These are phyloP conservation scores for Ganoderma sinense DNA, from an alignment of 1,284 basidiomycete species.

Conservation along the genomic window DNA sequence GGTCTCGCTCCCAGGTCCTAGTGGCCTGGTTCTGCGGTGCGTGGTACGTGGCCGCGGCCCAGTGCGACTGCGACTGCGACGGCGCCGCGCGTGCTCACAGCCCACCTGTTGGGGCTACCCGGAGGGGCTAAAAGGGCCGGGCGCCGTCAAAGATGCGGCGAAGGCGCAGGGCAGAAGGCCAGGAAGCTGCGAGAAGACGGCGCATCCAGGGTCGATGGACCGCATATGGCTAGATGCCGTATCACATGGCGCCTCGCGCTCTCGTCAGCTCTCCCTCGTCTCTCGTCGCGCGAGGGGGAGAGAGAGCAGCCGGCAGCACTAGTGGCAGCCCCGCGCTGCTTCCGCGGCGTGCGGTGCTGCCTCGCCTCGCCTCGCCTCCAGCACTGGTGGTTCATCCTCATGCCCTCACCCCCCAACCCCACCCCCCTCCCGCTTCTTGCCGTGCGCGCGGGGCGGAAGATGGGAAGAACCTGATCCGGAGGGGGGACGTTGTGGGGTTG, in stretches of 20 bases:
- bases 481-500: too few relatives aligned
- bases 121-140: background rate
- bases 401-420: too few relatives aligned
- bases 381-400: too few relatives aligned
- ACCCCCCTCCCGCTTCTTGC: too few relatives aligned
- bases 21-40: background rate
- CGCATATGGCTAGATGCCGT: slow-evolving; percentile 4
- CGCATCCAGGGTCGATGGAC: background rate
- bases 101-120: background rate
- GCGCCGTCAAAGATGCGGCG: background rate
- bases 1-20: too few relatives aligned
- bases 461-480: too few relatives aligned
- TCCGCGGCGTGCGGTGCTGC: too few relatives aligned
- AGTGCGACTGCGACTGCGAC: background rate
- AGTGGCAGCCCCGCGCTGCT: too few relatives aligned
- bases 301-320: too few relatives aligned
- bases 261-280: background rate
- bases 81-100: background rate
- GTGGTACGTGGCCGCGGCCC: background rate
- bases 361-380: too few relatives aligned
- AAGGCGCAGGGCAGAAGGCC: background rate
- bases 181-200: background rate
- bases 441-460: too few relatives aligned
- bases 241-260: background rate
- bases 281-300: too few relatives aligned